phyloP scores from a whole-genome alignment of 768 basidiomycete genomes.

The Tubosaeta sp. region DNA sequence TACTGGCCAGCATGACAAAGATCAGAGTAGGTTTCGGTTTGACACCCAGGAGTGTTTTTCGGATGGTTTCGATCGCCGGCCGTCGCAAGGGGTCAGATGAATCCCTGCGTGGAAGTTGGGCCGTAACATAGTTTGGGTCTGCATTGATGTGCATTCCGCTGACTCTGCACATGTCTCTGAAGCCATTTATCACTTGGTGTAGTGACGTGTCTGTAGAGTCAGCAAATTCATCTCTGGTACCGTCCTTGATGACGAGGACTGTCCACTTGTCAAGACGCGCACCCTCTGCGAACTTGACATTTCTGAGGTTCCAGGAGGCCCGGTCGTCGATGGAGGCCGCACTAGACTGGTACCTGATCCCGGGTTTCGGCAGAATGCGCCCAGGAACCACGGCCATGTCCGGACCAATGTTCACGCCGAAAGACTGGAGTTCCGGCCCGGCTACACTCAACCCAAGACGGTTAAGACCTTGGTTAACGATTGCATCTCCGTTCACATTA shows the following conservation, averaged over 20 bases:
- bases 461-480: constrained; percentile 39
- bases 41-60: constrained; percentile 33
- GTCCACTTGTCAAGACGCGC: constrained; percentile 58
- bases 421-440: constrained; percentile 35
- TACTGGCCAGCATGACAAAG: constrained; percentile 44
- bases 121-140: constrained; percentile 31
- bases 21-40: constrained; percentile 41
- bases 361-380: constrained; percentile 44
- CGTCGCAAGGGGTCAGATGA: constrained; percentile 53
- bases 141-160: constrained; percentile 57
- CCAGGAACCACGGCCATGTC: constrained; percentile 56
- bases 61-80: constrained; percentile 45
- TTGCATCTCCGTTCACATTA: constrained; percentile 44
- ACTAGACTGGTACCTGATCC: constrained; percentile 36
- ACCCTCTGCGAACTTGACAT: constrained; percentile 57
- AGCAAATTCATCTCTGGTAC: constrained; percentile 54
- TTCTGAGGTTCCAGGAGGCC: constrained; percentile 52
- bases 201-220: constrained; percentile 54
- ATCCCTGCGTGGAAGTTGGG: constrained; percentile 47
- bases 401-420: constrained; percentile 42
- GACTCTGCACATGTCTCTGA: constrained; percentile 55
- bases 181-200: constrained; percentile 42
- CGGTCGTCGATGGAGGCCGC: constrained; percentile 36
- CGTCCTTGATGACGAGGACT: constrained; percentile 64
- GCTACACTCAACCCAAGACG: constrained; percentile 39